These are phyloP conservation scores for Magnolia officinalis DNA, from an alignment of 164 flowering plant genomes.

Conservation along the genomic window DNA sequence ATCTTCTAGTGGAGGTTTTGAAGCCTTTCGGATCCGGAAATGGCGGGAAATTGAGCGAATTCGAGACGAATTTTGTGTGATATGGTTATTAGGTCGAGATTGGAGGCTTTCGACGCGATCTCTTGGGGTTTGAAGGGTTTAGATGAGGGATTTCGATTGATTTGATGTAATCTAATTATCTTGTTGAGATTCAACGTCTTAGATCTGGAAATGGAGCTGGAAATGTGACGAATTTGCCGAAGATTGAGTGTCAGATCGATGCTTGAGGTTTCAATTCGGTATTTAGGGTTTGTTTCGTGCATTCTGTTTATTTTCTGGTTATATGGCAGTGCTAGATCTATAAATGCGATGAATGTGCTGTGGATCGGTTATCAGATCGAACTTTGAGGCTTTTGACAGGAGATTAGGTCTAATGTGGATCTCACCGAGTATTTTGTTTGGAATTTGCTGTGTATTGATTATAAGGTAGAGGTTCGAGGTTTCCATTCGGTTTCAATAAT, in stretches of 20 bases:
- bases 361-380: not conserved
- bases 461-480: too few relatives aligned
- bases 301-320: not conserved
- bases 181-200: too few relatives aligned
- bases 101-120: not conserved
- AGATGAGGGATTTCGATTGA: not conserved
- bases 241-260: not conserved
- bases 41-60: not conserved
- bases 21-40: not conserved
- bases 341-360: not conserved
- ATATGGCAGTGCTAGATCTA: not conserved
- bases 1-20: not conserved
- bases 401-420: too few relatives aligned
- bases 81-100: not conserved
- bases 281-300: not conserved
- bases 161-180: not conserved
- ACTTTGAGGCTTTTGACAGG: not conserved
- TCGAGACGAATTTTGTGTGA: not conserved
- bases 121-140: not conserved
- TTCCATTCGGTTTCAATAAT: too few relatives aligned
- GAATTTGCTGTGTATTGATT: too few relatives aligned
- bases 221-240: conserved; percentile 6
- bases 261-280: not conserved
- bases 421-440: too few relatives aligned
- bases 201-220: not conserved